Evolutionary conservation across 768 basidiomycete genomes (phyloP), one percentile per base, ranked within the genome.

Genomic region (Kwoniella europaea): DNA sequence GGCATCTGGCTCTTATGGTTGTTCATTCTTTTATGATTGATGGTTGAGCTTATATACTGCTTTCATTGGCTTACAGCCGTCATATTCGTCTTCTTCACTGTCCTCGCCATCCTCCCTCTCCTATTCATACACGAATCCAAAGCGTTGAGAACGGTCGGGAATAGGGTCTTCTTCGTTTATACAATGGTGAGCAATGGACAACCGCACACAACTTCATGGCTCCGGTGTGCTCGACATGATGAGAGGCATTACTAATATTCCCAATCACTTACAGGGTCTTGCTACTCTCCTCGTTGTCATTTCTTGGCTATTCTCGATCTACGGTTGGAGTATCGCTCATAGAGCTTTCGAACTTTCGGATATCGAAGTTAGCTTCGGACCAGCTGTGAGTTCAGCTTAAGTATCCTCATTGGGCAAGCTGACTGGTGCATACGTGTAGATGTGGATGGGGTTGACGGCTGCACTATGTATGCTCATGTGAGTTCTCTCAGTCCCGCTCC

Each of bases 361-460:
- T 35, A 63, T 64, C n/a, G 74, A 72, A 13, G 74, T 74, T 7
- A 22, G 67, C 4, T 67, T 81, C 9, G 82, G 82, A 9, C 63
- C 78, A 22, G 78, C 76, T 15, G 82, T 83, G 55, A 71, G 82
- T 80, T 35, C 35, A 35, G 35, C 35, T 35, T 35, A 35, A 35
- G 15, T 10, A n/a, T 50, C 27, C 54, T 15, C 27, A 2, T 3
- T 16, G 22, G 18, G 43, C 15, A n/a, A 20, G 22, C 16, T 44
- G 13, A 43, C n/a, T 27, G 65, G 42, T 58, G 4, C 27, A 10
- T 46, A n/a, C 54, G 2, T 42, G 3, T 66, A 81, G 72, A 79
- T 82, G 52, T 82, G 82, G 82, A 80, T 83, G 76, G 81, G 82
- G 4, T 65, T 83, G 24, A 67, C 71, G 2, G 76, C 73, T n/a